phyloP scores from a whole-genome alignment of 2,329 filamentous ascomycete species.

The Aspergillus neotritici region DNA sequence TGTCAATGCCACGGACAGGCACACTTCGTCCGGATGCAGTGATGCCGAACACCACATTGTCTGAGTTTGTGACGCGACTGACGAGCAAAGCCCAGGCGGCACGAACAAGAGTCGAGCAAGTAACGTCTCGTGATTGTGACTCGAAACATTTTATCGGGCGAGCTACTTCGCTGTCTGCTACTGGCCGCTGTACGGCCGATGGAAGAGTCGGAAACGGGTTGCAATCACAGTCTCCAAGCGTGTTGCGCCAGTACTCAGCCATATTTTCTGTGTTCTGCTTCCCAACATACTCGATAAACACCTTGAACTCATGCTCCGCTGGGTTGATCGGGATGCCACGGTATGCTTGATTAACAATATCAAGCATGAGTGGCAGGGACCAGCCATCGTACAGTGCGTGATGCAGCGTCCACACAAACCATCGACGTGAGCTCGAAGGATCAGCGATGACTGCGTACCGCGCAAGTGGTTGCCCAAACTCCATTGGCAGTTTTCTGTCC shows the following conservation, averaged over 20 bases:
- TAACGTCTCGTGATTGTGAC: conserved; percentile 19
- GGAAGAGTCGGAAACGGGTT: conserved; percentile 40
- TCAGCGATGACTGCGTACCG: conserved; percentile 12
- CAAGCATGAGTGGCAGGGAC: conserved; percentile 9
- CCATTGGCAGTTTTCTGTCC: conserved; percentile 14
- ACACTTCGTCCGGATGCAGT: conserved; percentile 41
- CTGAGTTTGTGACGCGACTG: conserved; percentile 32
- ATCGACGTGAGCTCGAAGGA: conserved; percentile 5
- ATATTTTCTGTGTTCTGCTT: conserved; percentile 30
- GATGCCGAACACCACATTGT: conserved; percentile 40
- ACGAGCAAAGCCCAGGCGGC: conserved; percentile 40
- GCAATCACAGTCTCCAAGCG: conserved; percentile 36
- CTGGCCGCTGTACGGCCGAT: conserved; percentile 22
- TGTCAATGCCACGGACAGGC: conserved; percentile 35
- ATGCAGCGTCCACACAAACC: conserved; percentile 41
- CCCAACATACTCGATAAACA: conserved; percentile 41
- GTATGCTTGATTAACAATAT: conserved; percentile 7
- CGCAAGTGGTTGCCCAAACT: conserved; percentile 15
- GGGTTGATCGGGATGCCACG: conserved; percentile 9
- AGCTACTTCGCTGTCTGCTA: conserved; percentile 3
- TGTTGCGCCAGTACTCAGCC: conserved; percentile 40
- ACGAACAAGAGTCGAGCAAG: conserved; percentile 38
- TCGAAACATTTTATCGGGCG: conserved; percentile 1
- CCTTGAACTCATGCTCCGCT: conserved; percentile 16
- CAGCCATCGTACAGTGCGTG: conserved; percentile 43